A percentile compares a stretch with the other conserved stretches of the same genome.
phyloP scores from a whole-genome alignment of 2,329 filamentous ascomycete genomes.

The Cucurbitaria berberidis region DNA sequence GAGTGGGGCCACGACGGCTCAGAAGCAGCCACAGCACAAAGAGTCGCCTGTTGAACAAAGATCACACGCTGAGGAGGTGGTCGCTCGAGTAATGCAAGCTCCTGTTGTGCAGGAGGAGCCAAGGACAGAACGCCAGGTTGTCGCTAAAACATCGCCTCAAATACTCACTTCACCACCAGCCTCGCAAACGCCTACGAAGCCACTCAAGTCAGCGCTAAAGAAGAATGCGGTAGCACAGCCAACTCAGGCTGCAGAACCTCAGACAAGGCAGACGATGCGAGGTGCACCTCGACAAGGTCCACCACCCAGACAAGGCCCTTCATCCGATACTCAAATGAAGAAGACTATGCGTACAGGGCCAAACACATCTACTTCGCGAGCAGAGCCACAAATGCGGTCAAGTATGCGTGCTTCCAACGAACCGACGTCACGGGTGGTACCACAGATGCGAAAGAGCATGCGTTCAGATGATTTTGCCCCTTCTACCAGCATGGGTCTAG shows the following conservation, averaged over 20 bases:
- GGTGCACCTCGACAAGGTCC: slow-evolving; percentile 7
- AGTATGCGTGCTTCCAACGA: background rate
- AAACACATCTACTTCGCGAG: background rate
- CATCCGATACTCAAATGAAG: slow-evolving; percentile 38
- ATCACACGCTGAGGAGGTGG: slow-evolving; percentile 6
- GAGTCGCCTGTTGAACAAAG: slow-evolving; percentile 8
- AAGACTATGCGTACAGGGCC: slow-evolving; percentile 40
- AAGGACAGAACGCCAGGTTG: slow-evolving; percentile 4
- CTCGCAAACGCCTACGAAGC: slow-evolving; percentile 34
- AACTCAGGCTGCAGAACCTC: slow-evolving; percentile 14
- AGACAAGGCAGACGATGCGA: slow-evolving; percentile 14
- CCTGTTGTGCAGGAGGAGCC: slow-evolving; percentile 13
- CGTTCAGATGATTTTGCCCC: slow-evolving; percentile 44
- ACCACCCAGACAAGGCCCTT: background rate
- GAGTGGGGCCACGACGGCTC: slow-evolving; percentile 68
- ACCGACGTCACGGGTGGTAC: background rate
- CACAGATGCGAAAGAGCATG: slow-evolving; percentile 45
- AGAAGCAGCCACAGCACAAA: slow-evolving; percentile 52
- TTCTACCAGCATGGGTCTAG: slow-evolving; percentile 34
- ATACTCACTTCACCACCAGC: slow-evolving; percentile 13
- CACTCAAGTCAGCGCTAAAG: slow-evolving; percentile 51
- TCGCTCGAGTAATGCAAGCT: slow-evolving; percentile 16
- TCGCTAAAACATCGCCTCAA: slow-evolving; percentile 7
- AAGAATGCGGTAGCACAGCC: slow-evolving; percentile 41
- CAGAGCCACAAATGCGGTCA: background rate